Base-by-base conservation (phyloP, 2,329 filamentous ascomycete species). In the Phyllosticta paracitricarpa region DNA sequence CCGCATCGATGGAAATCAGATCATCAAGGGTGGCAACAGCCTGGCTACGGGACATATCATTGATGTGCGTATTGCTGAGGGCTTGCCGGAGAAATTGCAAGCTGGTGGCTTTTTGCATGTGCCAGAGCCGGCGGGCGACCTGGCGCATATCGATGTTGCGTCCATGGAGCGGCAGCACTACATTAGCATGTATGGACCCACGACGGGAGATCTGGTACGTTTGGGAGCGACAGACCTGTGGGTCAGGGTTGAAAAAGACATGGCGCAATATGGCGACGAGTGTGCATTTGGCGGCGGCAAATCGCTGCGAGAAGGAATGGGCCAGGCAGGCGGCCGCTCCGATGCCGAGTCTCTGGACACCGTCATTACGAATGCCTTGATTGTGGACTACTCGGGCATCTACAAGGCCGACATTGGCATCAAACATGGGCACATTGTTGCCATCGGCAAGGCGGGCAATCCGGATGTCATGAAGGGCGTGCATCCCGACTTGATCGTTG, bases 381-480 rank as follows among this genome's bases (percentile, higher is more conserved):
- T 97, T 48, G 82, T 97, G 22, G 93, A 97, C 76, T 95, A 88
- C 83, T 88, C 83, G 1, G 93, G 93, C 56, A 96, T 97, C 70
- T 95, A 90, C 80, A 97, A 97, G 77, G 93, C 92, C 5, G 93
- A 97, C 73, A 96, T 97, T 71, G 93, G 93, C 28, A 86, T 97
- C 73, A 96, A 95, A 74, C 76, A 91, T 66, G 92, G 93, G 2
- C 72, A 88, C 51, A 97, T 97, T 68, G 86, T 87, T 28, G 93
- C 85, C 0, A 93, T 97, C 67, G 93, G 93, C 63, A 97, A 97
- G 76, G 91, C 93, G 17, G 93, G 93, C 22, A 97, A 97, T 69
- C 93, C 93, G n/a, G 93, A 97, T 75, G 85, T 96, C 55, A 97
- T 97, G 93, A 88, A 94, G 33, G 89, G 89, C 4, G 90, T 97